These are phyloP conservation scores for Adansonia madagascariensis DNA, from an alignment of 441 rosid species.

Conservation along the genomic window DNA sequence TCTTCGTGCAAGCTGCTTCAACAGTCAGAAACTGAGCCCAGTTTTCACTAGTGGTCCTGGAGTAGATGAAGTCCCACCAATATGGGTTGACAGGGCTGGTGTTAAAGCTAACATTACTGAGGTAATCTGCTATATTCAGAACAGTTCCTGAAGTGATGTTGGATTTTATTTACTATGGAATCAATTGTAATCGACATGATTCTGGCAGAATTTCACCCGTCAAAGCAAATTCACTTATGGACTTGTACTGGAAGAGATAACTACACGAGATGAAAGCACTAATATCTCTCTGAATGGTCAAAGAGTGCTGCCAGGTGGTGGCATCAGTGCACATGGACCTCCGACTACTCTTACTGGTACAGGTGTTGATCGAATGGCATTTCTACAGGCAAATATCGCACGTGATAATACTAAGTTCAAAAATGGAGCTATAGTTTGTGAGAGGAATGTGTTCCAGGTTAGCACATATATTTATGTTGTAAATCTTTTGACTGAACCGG, in stretches of 20 bases:
- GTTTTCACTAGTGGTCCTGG: constrained; percentile 98
- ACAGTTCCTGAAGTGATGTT: constrained; percentile 1
- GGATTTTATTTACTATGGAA: constrained; percentile 19
- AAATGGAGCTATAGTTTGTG: constrained; percentile 96
- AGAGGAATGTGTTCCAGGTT: constrained; percentile 94
- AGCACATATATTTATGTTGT: constrained; percentile 30
- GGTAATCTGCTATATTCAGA: constrained; percentile 47
- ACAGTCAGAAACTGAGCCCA: constrained; percentile 94
- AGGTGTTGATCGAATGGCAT: constrained; percentile 87
- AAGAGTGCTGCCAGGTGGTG: constrained; percentile 91
- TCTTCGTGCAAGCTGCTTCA: constrained; percentile 82
- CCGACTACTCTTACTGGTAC: constrained; percentile 99
- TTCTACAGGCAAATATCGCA: constrained; percentile 89
- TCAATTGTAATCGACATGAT: constrained; percentile 25
- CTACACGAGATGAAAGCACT: constrained; percentile 95
- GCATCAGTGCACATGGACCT: constrained; percentile 96
- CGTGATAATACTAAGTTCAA: constrained; percentile 90
- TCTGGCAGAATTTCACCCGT: constrained; percentile 84
- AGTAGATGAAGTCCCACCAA: constrained; percentile 95
- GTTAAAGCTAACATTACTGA: constrained; percentile 92
- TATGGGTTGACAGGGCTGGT: constrained; percentile 99
- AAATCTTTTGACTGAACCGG: constrained; percentile 20
- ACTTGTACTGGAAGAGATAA: constrained; percentile 97
- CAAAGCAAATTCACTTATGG: constrained; percentile 98
- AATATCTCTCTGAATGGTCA: constrained; percentile 84